These are phyloP conservation scores for Crotalaria pallida DNA, from an alignment of 306 rosid genomes.

Conservation along the genomic window DNA sequence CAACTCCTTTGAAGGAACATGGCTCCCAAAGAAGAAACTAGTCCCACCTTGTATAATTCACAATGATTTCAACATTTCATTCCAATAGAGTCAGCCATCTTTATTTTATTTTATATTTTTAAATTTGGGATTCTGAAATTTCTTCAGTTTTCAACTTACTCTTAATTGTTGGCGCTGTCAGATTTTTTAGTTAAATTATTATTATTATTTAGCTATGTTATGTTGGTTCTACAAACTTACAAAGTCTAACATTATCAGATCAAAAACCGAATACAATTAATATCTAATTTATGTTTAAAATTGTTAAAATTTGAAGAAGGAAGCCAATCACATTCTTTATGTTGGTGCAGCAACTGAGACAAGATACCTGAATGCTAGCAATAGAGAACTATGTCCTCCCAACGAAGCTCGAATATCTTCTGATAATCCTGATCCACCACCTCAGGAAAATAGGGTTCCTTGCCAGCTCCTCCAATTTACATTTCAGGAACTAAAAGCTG, in stretches of 20 bases:
- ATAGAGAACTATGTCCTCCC: slow-evolving; percentile 71
- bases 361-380: slow-evolving; percentile 88
- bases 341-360: slow-evolving; percentile 82
- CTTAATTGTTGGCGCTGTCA: neutral
- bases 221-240: neutral
- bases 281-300: neutral
- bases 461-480: slow-evolving; percentile 69
- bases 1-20: slow-evolving; percentile 19
- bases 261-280: slow-evolving; percentile 15
- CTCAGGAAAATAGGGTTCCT: slow-evolving; percentile 51
- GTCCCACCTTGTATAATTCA: slow-evolving; percentile 13
- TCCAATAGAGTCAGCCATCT: neutral
- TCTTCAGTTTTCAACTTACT: neutral
- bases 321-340: slow-evolving; percentile 19
- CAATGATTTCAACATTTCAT: slow-evolving; percentile 14
- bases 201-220: neutral
- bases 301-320: slow-evolving; percentile 16
- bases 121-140: neutral
- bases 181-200: neutral
- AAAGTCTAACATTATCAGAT: slow-evolving; percentile 13
- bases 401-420: slow-evolving; percentile 65
- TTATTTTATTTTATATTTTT: neutral
- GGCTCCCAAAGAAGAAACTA: neutral
- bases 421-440: slow-evolving; percentile 55
- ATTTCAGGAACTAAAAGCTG: slow-evolving; percentile 86